Evolutionary conservation across 768 basidiomycete genomes (phyloP), one percentile per base, ranked within the genome.

Genomic region (Ephemerocybe angulata): DNA sequence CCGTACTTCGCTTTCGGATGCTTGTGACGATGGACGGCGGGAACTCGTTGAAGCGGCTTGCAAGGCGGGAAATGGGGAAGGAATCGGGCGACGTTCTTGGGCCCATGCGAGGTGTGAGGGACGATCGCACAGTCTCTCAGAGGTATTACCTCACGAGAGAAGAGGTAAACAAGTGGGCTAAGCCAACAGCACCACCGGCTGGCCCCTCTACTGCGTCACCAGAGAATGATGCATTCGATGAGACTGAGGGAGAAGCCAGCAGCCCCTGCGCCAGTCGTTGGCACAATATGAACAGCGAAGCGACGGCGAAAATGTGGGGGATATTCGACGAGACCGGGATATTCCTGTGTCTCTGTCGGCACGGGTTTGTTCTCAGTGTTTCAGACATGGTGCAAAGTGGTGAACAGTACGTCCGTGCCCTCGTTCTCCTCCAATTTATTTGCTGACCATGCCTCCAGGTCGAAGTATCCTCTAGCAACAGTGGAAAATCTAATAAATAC

Each of bases 311-410:
- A 6, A 66, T 63, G 61, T 69, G 67, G 70, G 65, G 61, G 1
- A 59, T 70, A 0, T 72, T 70, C 56, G 64, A 69, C n/a, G 68
- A 70, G 57, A 68, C 67, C 0, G 67, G 70, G 1, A 46, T 69
- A 1, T 72, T 69, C 24, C 40, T 70, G 3, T 53, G 59, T 0
- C 58, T 67, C 0, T 72, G 70, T 55, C 55, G 59, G 0, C 70
- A 71, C 55, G 69, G 69, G 1, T 65, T 66, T 48, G 62, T 64
- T 0, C 52, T 69, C 0, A 38, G 61, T 1, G 38, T 67, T 0
- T 58, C 53, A n/a, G 66, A 65, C 50, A 71, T 67, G 67, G 63
- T 70, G 4, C 50, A 53, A 12, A 70, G 69, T 43, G 65, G 69
- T 1, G 66, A 70, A 38, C 53, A 63, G 65, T 69, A 41, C 30